Percentiles rank a stretch among this genome's conserved stretches.
These are phyloP conservation scores for Venturia oleaginea DNA, from an alignment of 2,329 filamentous ascomycete species.

Conservation along the genomic window DNA sequence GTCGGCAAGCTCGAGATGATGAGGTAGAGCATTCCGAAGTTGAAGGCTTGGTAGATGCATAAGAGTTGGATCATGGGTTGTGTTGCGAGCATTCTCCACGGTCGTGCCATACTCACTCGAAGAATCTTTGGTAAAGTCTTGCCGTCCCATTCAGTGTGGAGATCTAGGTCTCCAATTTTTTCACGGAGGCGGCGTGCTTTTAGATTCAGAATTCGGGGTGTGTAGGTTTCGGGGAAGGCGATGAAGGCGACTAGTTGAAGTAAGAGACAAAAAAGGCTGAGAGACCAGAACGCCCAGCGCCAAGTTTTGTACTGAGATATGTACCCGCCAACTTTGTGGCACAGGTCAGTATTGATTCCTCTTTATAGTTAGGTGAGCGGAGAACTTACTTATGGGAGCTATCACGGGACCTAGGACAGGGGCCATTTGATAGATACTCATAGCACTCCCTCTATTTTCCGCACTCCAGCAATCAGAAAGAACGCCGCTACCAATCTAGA, in stretches of 20 bases:
- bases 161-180: constrained; percentile 36
- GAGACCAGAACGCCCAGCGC: constrained; percentile 66
- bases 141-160: constrained; percentile 42
- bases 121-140: constrained; percentile 37
- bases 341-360: background rate
- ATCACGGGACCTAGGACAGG: constrained; percentile 57
- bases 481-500: constrained; percentile 28
- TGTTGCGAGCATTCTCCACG: constrained; percentile 46
- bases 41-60: constrained; percentile 43
- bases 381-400: constrained; percentile 43
- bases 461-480: constrained; percentile 49
- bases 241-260: constrained; percentile 55
- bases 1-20: constrained; percentile 32
- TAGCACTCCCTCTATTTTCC: constrained; percentile 53
- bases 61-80: constrained; percentile 53
- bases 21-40: constrained; percentile 27
- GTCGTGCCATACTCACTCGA: constrained; percentile 38
- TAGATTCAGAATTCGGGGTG: constrained; percentile 36
- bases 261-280: constrained; percentile 51
- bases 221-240: constrained; percentile 50
- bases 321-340: constrained; percentile 45
- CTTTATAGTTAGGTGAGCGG: background rate
- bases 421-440: constrained; percentile 53
- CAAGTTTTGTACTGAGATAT: constrained; percentile 55
- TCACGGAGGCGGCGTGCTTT: constrained; percentile 40